Evolutionary conservation across 495 filamentous ascomycete genomes (phyloP), one percentile per base, ranked within the genome.

Genomic region (Penicillium riverlandense): DNA sequence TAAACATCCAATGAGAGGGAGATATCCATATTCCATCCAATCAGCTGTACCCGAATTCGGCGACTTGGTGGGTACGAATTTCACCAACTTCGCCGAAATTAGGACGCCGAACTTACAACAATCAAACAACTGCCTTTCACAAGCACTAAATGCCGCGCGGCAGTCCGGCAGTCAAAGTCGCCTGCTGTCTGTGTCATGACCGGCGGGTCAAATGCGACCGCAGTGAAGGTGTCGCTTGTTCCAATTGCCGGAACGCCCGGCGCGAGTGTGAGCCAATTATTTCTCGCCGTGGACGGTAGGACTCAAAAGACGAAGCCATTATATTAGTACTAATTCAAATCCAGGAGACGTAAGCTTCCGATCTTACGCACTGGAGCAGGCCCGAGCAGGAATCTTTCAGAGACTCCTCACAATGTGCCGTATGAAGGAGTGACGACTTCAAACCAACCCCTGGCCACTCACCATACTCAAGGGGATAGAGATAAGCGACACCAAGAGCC

Each of bases 231-330:
- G 34, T 38, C 10, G 28, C 48, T 8, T 55, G 52, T 33, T 44
- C 48, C 11, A 43, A 52, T 2, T 55, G 52, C 36, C 52, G 48
- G 15, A 44, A 37, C 35, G 43, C 47, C 8, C 22, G 16, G 33
- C 31, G 36, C 35, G 22, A 42, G 12, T 54, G 50, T 31, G 47
- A 50, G 29, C 35, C 39, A 7, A 46, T 50, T 13, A 16, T 49
- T 8, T 54, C 50, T 39, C 50, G 50, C 11, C 45, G 50, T 34
- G 50, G 50, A 53, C 45, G 50, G 50, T 53, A 49, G 27, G 33
- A 29, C 37, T 29, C 4, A 32, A 34, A 5, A 7, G 22, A 11
- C 12, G 13, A 16, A 36, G 30, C 40, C 7, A 12, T n/a, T 0
- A 12, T 28, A 13, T 30, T 16, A 0, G 14, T 15, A 41, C 38